These are phyloP conservation scores for Suhomyces anneliseae DNA, from an alignment of 1,139 yeast genomes.

Conservation along the genomic window DNA sequence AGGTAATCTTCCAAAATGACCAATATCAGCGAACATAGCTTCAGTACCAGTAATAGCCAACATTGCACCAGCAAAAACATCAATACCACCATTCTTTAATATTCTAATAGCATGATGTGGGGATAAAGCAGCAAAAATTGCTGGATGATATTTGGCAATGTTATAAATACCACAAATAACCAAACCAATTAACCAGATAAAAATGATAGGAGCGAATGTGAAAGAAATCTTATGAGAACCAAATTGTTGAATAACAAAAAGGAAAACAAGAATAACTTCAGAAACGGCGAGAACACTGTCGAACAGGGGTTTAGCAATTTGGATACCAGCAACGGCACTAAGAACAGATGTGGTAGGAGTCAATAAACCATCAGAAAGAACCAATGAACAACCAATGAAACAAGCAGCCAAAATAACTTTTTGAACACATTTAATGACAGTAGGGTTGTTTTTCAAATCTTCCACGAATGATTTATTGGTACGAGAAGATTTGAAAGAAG, in stretches of 20 bases:
- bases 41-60: conserved; percentile 60
- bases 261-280: conserved; percentile 43
- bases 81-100: conserved; percentile 40
- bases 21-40: conserved; percentile 64
- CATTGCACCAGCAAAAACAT: conserved; percentile 51
- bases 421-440: conserved; percentile 28
- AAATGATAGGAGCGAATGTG: conserved; percentile 54
- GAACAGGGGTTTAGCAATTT: conserved; percentile 45
- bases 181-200: conserved; percentile 50
- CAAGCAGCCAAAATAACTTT: conserved; percentile 39
- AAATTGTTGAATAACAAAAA: conserved; percentile 47
- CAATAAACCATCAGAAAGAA: conserved; percentile 57
- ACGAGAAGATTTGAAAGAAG: conserved; percentile 17
- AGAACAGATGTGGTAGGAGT: conserved; percentile 64
- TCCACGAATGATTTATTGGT: conserved; percentile 15
- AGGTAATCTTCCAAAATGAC: conserved; percentile 53
- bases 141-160: conserved; percentile 42
- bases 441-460: conserved; percentile 24
- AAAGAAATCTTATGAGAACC: conserved; percentile 46
- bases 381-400: conserved; percentile 56
- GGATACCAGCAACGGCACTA: conserved; percentile 51
- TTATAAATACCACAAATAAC: conserved; percentile 48
- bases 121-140: conserved; percentile 47
- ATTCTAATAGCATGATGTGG: conserved; percentile 52
- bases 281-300: conserved; percentile 48